phyloP scores from a whole-genome alignment of 768 basidiomycete genomes.

The Tulasnella sp. region DNA sequence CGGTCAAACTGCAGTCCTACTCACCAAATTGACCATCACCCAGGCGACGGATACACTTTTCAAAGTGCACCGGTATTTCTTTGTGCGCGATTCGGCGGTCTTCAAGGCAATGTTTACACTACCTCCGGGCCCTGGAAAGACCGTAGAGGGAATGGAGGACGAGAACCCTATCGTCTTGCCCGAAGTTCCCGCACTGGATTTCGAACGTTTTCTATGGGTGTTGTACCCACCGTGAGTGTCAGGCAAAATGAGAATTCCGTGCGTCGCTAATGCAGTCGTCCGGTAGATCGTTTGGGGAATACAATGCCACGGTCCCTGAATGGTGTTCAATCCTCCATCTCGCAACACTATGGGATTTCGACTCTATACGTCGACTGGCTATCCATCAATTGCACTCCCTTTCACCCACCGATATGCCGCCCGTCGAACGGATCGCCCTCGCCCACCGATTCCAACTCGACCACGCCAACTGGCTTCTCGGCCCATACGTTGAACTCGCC shows the following conservation, averaged over 20 bases:
- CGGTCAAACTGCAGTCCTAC: background rate
- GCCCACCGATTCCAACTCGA: conserved; percentile 46
- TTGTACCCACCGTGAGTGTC: conserved; percentile 48
- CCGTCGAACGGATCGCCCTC: conserved; percentile 42
- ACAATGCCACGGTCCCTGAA: conserved; percentile 36
- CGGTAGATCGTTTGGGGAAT: conserved; percentile 39
- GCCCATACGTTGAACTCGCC: conserved; percentile 13
- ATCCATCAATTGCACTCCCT: conserved; percentile 43
- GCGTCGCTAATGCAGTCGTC: conserved; percentile 20
- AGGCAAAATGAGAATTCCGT: background rate
- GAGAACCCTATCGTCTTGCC: conserved; percentile 35
- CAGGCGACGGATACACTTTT: conserved; percentile 32
- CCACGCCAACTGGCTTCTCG: conserved; percentile 9
- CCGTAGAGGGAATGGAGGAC: conserved; percentile 31
- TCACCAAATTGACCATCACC: background rate
- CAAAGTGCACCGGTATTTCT: conserved; percentile 48
- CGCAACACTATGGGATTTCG: conserved; percentile 43
- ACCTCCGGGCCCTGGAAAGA: conserved; percentile 27
- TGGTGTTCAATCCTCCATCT: conserved; percentile 48
- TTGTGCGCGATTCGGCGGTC: conserved; percentile 44
- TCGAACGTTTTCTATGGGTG: conserved; percentile 45
- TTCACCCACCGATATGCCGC: conserved; percentile 25
- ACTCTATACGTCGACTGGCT: conserved; percentile 38
- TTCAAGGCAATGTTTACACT: conserved; percentile 32
- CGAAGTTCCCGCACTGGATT: conserved; percentile 36